Base-by-base conservation (phyloP, 2,329 filamentous ascomycete species). In the Alternaria arborescens region DNA sequence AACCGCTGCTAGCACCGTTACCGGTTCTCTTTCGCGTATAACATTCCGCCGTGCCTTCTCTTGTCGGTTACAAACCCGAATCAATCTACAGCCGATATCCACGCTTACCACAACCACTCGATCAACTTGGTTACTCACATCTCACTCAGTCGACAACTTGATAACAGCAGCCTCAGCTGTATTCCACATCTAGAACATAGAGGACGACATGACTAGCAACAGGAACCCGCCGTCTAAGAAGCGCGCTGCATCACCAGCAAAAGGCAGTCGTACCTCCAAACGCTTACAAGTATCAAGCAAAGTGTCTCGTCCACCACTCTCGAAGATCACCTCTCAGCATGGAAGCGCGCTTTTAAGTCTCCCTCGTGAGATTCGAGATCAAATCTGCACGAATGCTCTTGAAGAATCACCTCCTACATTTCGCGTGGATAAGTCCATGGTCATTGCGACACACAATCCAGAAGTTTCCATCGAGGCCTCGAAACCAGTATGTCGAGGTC, bases 271-370 rank as follows among this genome's bases (percentile, higher is more conserved):
- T 20, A 12, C 12, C n/a, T 48, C 44, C 4, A 48, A 48, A 32
- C 44, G 44, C 2, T 2, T 47, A 8, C 11, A 3, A 30, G 0
- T 30, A 8, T 11, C 32, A 16, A 14, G 14, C 16, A 7, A 3
- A 10, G 8, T 26, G 16, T 28, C 44, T 48, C 18, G 44, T 3
- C 8, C 44, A 16, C 20, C 18, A 2, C 0, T 48, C 28, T 34
- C 44, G 8, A 2, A 1, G 0, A 42, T 16, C 1, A 3, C 34
- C 0, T 3, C 6, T 42, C 18, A 50, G 10, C 11, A 47, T 1
- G 18, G n/a, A 18, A n/a, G 20, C 34, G 14, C 44, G 0, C 7
- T 56, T 3, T 8, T 56, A 1, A 34, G 22, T 1, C 20, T 56
- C 0, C 53, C 44, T 0, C 36, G 36, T 1, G 53, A 56, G 3